phyloP scores from a whole-genome alignment of 495 filamentous ascomycete species.

The Paragyromitra xinjiangensis region DNA sequence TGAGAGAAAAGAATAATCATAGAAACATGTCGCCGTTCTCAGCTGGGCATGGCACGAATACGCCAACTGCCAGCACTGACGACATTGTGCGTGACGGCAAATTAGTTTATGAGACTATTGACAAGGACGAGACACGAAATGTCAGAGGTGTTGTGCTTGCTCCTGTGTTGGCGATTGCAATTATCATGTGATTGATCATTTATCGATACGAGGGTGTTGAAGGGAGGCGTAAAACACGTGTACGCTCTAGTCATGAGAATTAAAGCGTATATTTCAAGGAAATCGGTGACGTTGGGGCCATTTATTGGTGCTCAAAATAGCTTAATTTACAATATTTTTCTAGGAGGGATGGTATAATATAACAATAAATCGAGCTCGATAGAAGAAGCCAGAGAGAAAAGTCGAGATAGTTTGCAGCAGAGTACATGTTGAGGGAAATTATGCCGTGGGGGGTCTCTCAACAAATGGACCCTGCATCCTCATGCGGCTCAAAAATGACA shows the following conservation, averaged over 20 bases:
- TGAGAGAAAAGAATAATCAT: background rate
- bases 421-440: background rate
- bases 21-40: background rate
- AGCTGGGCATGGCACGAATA: background rate
- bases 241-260: conserved; percentile 18
- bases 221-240: conserved; percentile 37
- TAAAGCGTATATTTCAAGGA: conserved; percentile 8
- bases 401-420: background rate
- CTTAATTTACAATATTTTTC: background rate
- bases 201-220: conserved; percentile 6
- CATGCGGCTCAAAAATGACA: conserved; percentile 44
- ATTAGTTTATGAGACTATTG: conserved; percentile 20
- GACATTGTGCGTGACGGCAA: conserved; percentile 25
- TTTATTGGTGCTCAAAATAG: background rate
- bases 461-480: conserved; percentile 36
- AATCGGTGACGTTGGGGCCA: conserved; percentile 15
- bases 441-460: background rate
- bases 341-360: background rate
- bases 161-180: conserved; percentile 7
- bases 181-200: conserved; percentile 43
- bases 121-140: conserved; percentile 29
- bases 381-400: background rate
- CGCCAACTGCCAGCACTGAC: conserved; percentile 4
- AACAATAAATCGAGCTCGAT: background rate
- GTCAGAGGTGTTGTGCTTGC: conserved; percentile 1